Conservation (phyloP, 768 basidiomycete species). For the Tulasnella calospora region DNA sequence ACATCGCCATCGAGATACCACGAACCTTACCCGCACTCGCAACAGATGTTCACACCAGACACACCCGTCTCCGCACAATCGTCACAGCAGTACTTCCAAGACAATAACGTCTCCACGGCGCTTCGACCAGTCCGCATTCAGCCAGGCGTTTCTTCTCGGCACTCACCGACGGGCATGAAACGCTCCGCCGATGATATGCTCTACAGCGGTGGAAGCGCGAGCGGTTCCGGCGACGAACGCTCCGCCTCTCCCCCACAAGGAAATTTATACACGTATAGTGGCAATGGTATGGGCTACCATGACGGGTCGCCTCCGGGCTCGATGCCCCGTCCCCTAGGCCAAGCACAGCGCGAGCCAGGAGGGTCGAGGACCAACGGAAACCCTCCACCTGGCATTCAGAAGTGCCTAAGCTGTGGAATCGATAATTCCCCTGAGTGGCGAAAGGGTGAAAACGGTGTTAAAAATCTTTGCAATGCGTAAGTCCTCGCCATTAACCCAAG, state of each 20-base stretch:
- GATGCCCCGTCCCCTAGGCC: slow-evolving; percentile 50
- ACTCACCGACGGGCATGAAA: neutral
- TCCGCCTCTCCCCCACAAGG: slow-evolving; percentile 1
- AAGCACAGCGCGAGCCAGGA: slow-evolving; percentile 39
- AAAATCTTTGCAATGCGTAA: slow-evolving; percentile 89
- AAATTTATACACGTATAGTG: neutral
- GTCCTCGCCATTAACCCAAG: slow-evolving; percentile 36
- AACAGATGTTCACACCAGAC: neutral
- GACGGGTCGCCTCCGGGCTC: slow-evolving; percentile 33
- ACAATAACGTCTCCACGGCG: neutral
- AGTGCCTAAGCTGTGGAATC: slow-evolving; percentile 75
- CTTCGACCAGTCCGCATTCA: slow-evolving; percentile 8
- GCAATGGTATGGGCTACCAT: neutral
- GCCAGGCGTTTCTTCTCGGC: neutral
- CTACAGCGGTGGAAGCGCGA: neutral
- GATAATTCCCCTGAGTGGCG: slow-evolving; percentile 86
- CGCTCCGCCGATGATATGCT: slow-evolving; percentile 10
- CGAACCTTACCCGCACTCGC: neutral
- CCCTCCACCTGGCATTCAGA: slow-evolving; percentile 64
- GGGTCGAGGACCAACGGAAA: slow-evolving; percentile 50
- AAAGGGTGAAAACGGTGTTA: slow-evolving; percentile 85
- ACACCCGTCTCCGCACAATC: neutral
- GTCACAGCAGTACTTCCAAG: neutral
- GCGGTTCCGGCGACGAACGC: neutral
- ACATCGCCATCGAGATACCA: neutral